Evolutionary conservation across 768 basidiomycete genomes (phyloP).

Genomic region (Tricholoma saponaceum): DNA sequence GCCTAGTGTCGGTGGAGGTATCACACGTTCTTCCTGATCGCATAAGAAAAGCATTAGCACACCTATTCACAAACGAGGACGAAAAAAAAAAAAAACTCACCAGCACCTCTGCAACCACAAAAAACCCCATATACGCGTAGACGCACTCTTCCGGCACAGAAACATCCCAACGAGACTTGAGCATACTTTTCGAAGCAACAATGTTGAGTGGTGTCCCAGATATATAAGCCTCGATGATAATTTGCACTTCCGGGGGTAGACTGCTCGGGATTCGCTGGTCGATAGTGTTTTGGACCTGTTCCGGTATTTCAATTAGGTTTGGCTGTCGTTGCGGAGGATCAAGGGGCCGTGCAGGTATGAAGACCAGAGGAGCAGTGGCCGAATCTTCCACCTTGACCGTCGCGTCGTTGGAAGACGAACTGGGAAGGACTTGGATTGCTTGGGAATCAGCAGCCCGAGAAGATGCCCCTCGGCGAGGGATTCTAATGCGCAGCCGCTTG

Average conservation of each 20-base stretch:
- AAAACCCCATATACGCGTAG: slow-evolving; percentile 44
- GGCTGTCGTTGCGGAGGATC: not conserved
- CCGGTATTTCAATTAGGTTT: not conserved
- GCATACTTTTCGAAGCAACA: slow-evolving; percentile 31
- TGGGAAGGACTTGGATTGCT: not conserved
- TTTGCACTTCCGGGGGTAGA: slow-evolving; percentile 40
- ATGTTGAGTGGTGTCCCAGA: slow-evolving; percentile 35
- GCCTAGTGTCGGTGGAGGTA: not conserved
- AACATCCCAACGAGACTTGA: slow-evolving; percentile 25
- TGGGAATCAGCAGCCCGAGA: not conserved
- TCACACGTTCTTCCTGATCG: slow-evolving; percentile 18
- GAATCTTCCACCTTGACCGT: not conserved
- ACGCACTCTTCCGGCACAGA: slow-evolving; percentile 32
- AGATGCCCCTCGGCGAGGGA: not conserved
- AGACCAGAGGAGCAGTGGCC: not conserved
- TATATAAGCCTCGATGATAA: slow-evolving; percentile 36
- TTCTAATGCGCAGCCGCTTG: not conserved
- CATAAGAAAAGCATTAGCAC: not conserved
- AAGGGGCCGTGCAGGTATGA: not conserved
- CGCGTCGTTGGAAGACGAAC: not conserved
- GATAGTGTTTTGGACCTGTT: too few species aligned
- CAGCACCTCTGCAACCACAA: slow-evolving; percentile 35
- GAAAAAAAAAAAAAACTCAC: slow-evolving; percentile 19
- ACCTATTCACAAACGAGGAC: not conserved
- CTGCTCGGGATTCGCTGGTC: slow-evolving; percentile 18